Conservation (phyloP, 129 eudicot genomes). For the Sambucus nigra region DNA sequence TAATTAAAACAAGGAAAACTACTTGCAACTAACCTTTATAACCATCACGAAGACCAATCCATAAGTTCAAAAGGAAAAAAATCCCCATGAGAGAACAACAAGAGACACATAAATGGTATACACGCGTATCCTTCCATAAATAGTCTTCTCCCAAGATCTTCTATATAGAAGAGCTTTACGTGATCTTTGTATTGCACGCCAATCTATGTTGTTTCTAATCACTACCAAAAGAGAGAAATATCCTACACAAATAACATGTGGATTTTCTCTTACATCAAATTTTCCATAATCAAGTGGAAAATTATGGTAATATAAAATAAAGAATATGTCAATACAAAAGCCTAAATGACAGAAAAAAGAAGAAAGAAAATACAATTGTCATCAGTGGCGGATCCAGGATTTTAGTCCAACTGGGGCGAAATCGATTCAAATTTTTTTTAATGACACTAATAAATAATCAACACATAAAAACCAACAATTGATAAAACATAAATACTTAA, state of each 20-base stretch:
- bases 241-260: conserved; percentile 20
- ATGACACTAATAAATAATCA: no score
- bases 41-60: conserved; percentile 81
- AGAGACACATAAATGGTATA: conserved; percentile 65
- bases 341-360: no score
- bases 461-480: no score
- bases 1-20: background rate
- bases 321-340: no score
- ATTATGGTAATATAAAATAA: no score
- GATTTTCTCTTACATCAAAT: no score
- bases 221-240: background rate
- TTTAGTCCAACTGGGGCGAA: no score
- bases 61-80: conserved; percentile 54
- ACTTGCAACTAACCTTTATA: conserved; percentile 42
- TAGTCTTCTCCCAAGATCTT: conserved; percentile 60
- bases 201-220: conserved; percentile 29
- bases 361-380: no score
- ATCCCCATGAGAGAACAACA: conserved; percentile 63
- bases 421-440: no score
- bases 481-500: no score
- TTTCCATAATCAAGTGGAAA: no score
- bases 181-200: conserved; percentile 94
- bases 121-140: conserved; percentile 34
- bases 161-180: conserved; percentile 86
- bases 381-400: no score